Evolutionary conservation across 139 green algal genomes (phyloP).

Genomic region (Yamagishiella unicocca): DNA sequence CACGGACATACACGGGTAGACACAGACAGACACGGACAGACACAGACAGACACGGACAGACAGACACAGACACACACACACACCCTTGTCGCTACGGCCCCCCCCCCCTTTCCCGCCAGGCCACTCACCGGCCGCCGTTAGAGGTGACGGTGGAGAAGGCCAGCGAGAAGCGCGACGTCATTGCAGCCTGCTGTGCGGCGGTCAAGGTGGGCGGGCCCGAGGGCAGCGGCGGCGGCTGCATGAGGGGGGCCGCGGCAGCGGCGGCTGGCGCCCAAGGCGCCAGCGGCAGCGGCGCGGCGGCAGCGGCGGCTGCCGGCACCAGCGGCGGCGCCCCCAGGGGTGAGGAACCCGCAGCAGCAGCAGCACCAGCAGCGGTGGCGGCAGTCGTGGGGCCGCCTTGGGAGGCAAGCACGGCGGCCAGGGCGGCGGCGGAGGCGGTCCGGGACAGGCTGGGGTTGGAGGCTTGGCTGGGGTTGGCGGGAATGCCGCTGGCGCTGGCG

Average conservation of each 20-base stretch:
- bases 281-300: background rate
- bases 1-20: too few species aligned
- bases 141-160: conserved; percentile 46
- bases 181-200: conserved; percentile 31
- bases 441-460: background rate
- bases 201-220: background rate
- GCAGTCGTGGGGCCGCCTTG: background rate
- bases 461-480: background rate
- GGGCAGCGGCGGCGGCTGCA: background rate
- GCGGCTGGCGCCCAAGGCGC: background rate
- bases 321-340: background rate
- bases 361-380: background rate
- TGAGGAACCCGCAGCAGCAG: background rate
- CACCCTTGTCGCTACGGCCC: background rate
- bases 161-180: conserved; percentile 39
- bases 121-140: background rate
- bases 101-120: conserved; percentile 34
- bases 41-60: background rate
- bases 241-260: background rate
- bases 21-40: background rate
- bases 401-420: background rate
- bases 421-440: too few species aligned
- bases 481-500: background rate
- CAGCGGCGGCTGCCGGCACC: background rate
- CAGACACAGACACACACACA: background rate